A percentile compares a stretch with the other conserved stretches of the same genome.
These are phyloP conservation scores for Gastrodia elata DNA, from an alignment of 106 monocot species.

Conservation along the genomic window DNA sequence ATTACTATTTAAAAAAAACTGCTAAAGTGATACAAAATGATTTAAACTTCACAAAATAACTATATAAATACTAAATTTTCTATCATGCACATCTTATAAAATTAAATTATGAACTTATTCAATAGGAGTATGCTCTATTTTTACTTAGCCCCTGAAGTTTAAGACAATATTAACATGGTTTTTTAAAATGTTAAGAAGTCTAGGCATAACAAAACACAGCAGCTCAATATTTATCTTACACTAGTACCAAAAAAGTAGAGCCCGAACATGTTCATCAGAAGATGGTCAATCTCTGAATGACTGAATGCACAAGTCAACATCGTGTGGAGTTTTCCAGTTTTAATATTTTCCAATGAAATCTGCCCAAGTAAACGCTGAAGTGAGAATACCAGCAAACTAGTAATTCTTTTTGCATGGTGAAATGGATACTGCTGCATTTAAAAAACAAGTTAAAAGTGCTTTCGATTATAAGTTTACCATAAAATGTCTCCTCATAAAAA, in stretches of 20 bases:
- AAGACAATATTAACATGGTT: background rate
- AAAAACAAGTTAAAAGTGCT: background rate
- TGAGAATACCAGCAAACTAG: background rate
- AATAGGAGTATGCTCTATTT: background rate
- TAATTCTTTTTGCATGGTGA: background rate
- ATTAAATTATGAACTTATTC: background rate
- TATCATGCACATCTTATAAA: too few species aligned
- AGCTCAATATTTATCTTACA: conserved; percentile 30
- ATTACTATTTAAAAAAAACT: too few species aligned
- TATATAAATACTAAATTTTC: too few species aligned
- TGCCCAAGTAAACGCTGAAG: conserved; percentile 22
- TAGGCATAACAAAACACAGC: background rate
- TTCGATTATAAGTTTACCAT: conserved; percentile 29
- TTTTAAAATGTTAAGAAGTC: background rate
- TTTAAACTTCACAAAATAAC: too few species aligned
- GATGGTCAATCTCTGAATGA: conserved; percentile 54
- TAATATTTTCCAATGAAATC: conserved; percentile 83
- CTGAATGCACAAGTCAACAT: conserved; percentile 87
- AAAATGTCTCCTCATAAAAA: conserved; percentile 76
- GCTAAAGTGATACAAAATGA: too few species aligned
- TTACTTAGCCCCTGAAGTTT: background rate
- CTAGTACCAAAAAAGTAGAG: conserved; percentile 77
- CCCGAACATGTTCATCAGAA: conserved; percentile 77
- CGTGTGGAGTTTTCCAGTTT: conserved; percentile 66
- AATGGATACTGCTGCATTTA: background rate